phyloP scores from a whole-genome alignment of 2,329 filamentous ascomycete species.

The Fusarium oligoseptatum region DNA sequence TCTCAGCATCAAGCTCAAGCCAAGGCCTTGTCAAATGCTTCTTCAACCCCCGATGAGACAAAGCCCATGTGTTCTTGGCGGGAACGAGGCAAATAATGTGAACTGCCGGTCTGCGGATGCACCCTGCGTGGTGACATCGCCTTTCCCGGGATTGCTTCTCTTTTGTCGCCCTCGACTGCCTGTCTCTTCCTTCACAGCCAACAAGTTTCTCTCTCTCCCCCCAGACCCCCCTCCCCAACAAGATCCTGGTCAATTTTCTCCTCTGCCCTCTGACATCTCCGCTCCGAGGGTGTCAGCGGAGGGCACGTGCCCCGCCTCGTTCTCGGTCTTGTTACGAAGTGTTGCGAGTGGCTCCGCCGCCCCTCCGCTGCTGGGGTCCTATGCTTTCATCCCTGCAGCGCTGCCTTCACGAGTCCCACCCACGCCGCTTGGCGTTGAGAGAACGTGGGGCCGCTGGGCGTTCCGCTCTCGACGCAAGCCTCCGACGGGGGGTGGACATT shows the following conservation, averaged over 20 bases:
- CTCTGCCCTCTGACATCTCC: slow-evolving; percentile 21
- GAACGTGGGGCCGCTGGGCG: slow-evolving; percentile 36
- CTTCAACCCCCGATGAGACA: slow-evolving; percentile 20
- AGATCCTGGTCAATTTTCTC: not conserved
- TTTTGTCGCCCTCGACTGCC: not conserved
- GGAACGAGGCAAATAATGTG: slow-evolving; percentile 6
- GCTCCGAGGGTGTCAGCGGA: slow-evolving; percentile 33
- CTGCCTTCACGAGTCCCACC: slow-evolving; percentile 17
- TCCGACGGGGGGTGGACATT: slow-evolving; percentile 20
- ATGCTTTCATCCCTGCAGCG: slow-evolving; percentile 18
- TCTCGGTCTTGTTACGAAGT: slow-evolving; percentile 11
- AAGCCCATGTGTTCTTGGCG: slow-evolving; percentile 4
- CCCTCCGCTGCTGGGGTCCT: slow-evolving; percentile 25
- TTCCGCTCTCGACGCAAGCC: slow-evolving; percentile 24
- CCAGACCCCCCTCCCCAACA: not conserved
- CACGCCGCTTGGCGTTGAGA: slow-evolving; percentile 29
- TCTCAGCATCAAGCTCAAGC: slow-evolving; percentile 17
- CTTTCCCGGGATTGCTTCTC: not conserved
- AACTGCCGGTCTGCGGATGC: slow-evolving; percentile 9
- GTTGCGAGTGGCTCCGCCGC: slow-evolving; percentile 33
- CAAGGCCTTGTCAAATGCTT: slow-evolving; percentile 43
- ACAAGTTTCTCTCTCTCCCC: not conserved
- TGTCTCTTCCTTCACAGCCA: slow-evolving; percentile 1
- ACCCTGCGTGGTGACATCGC: slow-evolving; percentile 15
- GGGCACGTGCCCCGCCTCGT: slow-evolving; percentile 36